These are phyloP conservation scores for Citrus cavaleriei DNA, from an alignment of 345 rosid genomes.

Conservation along the genomic window DNA sequence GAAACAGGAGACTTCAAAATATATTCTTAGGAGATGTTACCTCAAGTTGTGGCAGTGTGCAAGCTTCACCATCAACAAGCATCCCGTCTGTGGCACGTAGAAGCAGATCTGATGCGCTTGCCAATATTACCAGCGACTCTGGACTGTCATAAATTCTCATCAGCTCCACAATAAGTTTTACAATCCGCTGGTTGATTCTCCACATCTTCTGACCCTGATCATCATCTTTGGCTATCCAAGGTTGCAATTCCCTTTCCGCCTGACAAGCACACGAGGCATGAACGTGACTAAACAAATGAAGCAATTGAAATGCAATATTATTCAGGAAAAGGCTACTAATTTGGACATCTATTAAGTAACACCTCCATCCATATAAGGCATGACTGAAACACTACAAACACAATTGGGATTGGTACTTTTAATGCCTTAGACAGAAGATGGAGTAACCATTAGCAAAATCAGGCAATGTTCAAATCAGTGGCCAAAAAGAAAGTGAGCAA, in stretches of 20 bases:
- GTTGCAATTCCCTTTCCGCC: constrained; percentile 97
- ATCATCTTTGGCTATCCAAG: constrained; percentile 96
- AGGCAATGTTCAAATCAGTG: constrained; percentile 9
- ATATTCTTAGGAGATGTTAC: constrained; percentile 25
- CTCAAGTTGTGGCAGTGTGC: constrained; percentile 95
- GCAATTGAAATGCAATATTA: background rate
- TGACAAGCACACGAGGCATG: constrained; percentile 34
- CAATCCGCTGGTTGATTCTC: constrained; percentile 93
- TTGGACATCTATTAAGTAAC: constrained; percentile 1
- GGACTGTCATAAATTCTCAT: constrained; percentile 90
- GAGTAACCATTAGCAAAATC: constrained; percentile 7
- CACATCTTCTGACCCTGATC: constrained; percentile 94
- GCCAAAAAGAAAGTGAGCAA: background rate
- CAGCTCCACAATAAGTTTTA: constrained; percentile 80
- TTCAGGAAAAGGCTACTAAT: constrained; percentile 7
- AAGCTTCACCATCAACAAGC: constrained; percentile 98
- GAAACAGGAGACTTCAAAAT: constrained; percentile 1
- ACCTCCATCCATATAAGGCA: constrained; percentile 10
- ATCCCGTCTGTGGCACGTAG: constrained; percentile 95
- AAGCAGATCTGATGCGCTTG: constrained; percentile 94
- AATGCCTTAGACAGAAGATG: background rate
- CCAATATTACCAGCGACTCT: constrained; percentile 79
- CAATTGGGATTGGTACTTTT: background rate
- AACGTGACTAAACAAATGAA: constrained; percentile 27
- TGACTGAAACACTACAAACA: constrained; percentile 3